Evolutionary conservation across 768 basidiomycete genomes (phyloP).

Genomic region (Scleroderma citrinum): DNA sequence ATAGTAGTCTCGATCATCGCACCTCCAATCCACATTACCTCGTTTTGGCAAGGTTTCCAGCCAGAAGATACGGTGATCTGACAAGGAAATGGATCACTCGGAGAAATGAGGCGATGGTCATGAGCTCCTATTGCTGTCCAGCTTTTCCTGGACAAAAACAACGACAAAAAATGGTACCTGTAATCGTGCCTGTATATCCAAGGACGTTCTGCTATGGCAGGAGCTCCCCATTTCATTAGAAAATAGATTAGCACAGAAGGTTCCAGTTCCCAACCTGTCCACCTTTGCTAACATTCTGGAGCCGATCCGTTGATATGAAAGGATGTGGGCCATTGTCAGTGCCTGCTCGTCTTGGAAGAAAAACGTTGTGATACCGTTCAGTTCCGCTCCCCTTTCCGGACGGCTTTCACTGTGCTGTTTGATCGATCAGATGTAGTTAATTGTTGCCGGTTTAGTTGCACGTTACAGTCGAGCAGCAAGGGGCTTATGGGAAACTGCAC

Average conservation of each 20-base stretch:
- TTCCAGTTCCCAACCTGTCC: constrained; percentile 19
- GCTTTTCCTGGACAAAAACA: too few species aligned
- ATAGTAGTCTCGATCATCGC: too few species aligned
- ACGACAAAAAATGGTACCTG: too few species aligned
- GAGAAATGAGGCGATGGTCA: too few species aligned
- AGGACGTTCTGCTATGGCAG: too few species aligned
- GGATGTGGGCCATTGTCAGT: not conserved
- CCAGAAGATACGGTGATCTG: too few species aligned
- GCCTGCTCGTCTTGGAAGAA: not conserved
- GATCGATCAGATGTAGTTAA: not conserved
- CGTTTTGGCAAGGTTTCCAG: too few species aligned
- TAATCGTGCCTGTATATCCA: too few species aligned
- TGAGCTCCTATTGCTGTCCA: too few species aligned
- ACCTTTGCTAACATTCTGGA: constrained; percentile 11
- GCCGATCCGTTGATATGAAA: constrained; percentile 18
- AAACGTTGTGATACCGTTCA: not conserved
- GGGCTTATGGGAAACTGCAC: not conserved
- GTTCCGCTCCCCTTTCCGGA: not conserved
- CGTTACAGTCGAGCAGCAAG: not conserved
- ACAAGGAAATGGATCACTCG: too few species aligned
- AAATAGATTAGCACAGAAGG: constrained; percentile 11
- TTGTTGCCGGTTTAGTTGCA: not conserved
- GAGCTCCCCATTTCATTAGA: not conserved
- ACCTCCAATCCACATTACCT: too few species aligned
- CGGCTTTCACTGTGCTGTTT: not conserved